Evolutionary conservation across 768 basidiomycete genomes (phyloP), one percentile per base, ranked within the genome.

Genomic region (Pleurotus tuber-regium): DNA sequence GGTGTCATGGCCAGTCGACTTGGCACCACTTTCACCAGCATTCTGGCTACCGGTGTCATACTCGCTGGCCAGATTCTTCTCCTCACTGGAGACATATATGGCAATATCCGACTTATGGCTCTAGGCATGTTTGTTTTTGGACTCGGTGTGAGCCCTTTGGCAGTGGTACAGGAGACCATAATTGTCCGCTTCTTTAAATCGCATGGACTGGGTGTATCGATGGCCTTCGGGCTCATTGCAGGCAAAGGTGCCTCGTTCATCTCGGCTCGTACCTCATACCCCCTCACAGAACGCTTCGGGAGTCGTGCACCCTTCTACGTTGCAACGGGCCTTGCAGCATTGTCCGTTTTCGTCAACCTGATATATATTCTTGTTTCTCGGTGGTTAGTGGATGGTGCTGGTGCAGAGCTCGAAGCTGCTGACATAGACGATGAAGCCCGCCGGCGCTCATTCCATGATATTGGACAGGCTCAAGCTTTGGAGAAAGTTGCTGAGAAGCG

Each of bases 141-240:
- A 5, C 70, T 92, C 2, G 90, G 89, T 2, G 74, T 89, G 38
- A 85, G 86, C 57, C 91, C 91, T 0, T 71, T 93, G 4, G 83
- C 89, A 1, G 90, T 93, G 5, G 83, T 87, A 1, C 91, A 88
- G 69, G 90, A 92, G 65, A 86, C 86, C 4, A 90, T 91, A 56
- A 88, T 92, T 46, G 86, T 90, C 36, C 84, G 86, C 21, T 88
- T 88, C 69, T 92, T 90, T 72, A 80, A 78, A 55, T 78, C 83
- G 0, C 86, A 84, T 62, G 87, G 87, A 1, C 72, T 92, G 1
- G 90, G 87, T 1, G 71, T 85, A 6, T 86, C 87, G 1, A 80
- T 93, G 70, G 89, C 89, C 0, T 73, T 92, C n/a, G 91, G 90
- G 18, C 83, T 93, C 12, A 77, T 93, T 19, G 86, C 82, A 3